Percentiles rank a stretch among this genome's conserved stretches.
Evolutionary conservation across 495 filamentous ascomycete genomes (phyloP).

Genomic region (Penicillium egyptiacum): DNA sequence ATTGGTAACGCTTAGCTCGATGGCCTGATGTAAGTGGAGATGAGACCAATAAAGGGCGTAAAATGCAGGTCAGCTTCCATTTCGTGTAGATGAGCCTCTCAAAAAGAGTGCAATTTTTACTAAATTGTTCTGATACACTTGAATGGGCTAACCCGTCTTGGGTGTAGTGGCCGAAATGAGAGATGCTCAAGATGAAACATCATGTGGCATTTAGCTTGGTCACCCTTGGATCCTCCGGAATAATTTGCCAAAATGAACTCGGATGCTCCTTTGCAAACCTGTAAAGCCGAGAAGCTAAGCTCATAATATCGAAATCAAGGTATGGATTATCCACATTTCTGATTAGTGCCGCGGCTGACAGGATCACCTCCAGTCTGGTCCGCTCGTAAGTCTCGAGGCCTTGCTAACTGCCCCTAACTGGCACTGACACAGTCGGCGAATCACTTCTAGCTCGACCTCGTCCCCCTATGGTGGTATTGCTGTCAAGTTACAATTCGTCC

Average conservation of each 20-base stretch:
- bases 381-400: no score
- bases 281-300: not conserved
- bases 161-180: slow-evolving; percentile 22
- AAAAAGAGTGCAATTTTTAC: slow-evolving; percentile 15
- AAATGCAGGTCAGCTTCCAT: slow-evolving; percentile 15
- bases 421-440: no score
- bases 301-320: no score
- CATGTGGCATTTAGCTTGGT: slow-evolving; percentile 15
- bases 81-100: not conserved
- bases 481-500: no score
- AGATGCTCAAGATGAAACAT: slow-evolving; percentile 27
- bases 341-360: no score
- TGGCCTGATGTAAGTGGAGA: slow-evolving; percentile 7
- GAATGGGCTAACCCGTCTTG: slow-evolving; percentile 16
- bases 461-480: no score
- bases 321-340: no score
- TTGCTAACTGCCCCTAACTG: no score
- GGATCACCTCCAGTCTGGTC: no score
- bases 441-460: no score
- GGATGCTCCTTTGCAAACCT: slow-evolving; percentile 15
- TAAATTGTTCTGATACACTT: slow-evolving; percentile 23
- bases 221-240: slow-evolving; percentile 8
- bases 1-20: slow-evolving; percentile 3
- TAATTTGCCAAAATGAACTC: slow-evolving; percentile 17
- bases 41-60: not conserved